Conservation (phyloP, 352 stramenopile genomes). For the Labyrinthula sp. region DNA sequence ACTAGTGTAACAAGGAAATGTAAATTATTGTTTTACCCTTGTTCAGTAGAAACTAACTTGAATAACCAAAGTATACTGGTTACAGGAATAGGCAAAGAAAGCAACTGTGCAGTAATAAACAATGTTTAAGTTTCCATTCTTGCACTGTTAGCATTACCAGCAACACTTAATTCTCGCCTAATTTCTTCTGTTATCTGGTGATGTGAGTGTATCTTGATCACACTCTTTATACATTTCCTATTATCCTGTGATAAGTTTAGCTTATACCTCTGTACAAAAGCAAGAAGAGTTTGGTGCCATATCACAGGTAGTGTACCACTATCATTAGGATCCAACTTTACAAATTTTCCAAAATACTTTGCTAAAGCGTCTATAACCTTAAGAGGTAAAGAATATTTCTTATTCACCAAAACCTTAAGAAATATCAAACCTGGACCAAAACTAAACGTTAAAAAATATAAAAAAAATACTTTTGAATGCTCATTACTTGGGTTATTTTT, state of each 20-base stretch:
- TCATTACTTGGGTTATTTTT: conserved; percentile 89
- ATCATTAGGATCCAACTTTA: conserved; percentile 42
- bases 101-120: too few relatives aligned
- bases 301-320: conserved; percentile 70
- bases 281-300: conserved; percentile 91
- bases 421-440: conserved; percentile 91
- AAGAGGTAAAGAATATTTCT: conserved; percentile 97
- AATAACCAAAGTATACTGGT: too few relatives aligned
- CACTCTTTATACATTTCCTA: conserved; percentile 72
- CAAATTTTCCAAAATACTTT: conserved; percentile 81
- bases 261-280: conserved; percentile 95
- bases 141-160: too few relatives aligned
- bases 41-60: too few relatives aligned
- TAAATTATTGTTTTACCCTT: too few relatives aligned
- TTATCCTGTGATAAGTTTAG: conserved; percentile 77
- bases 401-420: conserved; percentile 92
- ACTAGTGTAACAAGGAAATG: too few relatives aligned
- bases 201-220: conserved; percentile 66
- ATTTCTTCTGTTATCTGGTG: conserved; percentile 95
- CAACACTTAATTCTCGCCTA: conserved; percentile 87
- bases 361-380: conserved; percentile 83
- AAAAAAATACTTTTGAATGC: too few relatives aligned
- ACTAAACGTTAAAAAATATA: conserved; percentile 84
- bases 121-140: too few relatives aligned
- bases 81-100: too few relatives aligned